Conservation (phyloP, 2,329 filamentous ascomycete species). For the Apiospora malaysiana region DNA sequence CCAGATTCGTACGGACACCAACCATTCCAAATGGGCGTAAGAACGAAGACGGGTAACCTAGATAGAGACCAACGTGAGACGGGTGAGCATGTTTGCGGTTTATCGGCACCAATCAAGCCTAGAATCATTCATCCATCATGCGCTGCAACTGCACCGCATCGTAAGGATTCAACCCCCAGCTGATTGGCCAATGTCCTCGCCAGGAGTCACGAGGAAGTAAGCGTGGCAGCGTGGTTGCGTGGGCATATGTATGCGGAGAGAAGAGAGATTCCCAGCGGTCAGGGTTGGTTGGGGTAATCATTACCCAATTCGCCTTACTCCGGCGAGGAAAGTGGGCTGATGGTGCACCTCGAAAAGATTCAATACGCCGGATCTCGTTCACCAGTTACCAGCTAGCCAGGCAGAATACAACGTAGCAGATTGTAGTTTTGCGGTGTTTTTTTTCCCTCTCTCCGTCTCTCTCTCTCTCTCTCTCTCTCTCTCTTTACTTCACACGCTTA, state of each 20-base stretch:
- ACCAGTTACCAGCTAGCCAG: too few species aligned
- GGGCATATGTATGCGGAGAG: too few species aligned
- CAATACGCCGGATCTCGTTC: too few species aligned
- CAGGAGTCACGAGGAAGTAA: background rate
- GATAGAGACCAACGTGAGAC: too few species aligned
- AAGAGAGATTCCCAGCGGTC: background rate
- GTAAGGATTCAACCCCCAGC: background rate
- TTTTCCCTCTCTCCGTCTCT: too few species aligned
- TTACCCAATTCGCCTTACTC: background rate
- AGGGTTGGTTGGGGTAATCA: slow-evolving; percentile 5
- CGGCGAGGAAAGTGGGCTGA: background rate
- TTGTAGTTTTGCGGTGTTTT: background rate
- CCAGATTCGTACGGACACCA: background rate
- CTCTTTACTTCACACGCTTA: too few species aligned
- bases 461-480: too few species aligned
- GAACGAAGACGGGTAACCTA: background rate
- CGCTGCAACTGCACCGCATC: background rate
- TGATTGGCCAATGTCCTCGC: background rate
- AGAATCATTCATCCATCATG: background rate
- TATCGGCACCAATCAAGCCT: background rate
- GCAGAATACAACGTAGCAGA: background rate
- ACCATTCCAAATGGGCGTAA: background rate
- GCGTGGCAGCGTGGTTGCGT: background rate
- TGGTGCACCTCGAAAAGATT: background rate
- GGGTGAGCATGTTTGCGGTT: background rate